These are phyloP conservation scores for Pulveroboletus sp. DNA, from an alignment of 768 basidiomycete species.

Conservation along the genomic window DNA sequence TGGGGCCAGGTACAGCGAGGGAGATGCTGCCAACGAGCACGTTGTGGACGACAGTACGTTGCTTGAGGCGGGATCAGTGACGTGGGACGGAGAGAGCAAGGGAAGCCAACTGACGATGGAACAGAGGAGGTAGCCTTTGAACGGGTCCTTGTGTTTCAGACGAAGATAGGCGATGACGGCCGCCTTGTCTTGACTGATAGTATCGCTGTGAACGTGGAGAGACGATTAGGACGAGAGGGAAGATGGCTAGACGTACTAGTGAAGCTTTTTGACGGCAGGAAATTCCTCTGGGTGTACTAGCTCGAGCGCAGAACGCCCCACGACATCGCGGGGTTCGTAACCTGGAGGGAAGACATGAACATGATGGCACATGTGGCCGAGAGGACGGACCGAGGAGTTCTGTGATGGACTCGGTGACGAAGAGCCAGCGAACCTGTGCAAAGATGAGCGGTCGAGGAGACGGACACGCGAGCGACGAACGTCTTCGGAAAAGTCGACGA, in stretches of 20 bases:
- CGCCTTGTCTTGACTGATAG: slow-evolving; percentile 74
- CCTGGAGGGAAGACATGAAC: slow-evolving; percentile 42
- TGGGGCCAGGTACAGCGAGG: slow-evolving; percentile 68
- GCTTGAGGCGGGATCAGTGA: slow-evolving; percentile 29
- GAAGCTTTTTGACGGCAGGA: slow-evolving; percentile 57
- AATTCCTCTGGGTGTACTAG: slow-evolving; percentile 83
- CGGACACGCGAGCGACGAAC: slow-evolving; percentile 32
- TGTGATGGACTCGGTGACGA: slow-evolving; percentile 59
- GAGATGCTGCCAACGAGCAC: slow-evolving; percentile 76
- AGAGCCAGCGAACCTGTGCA: slow-evolving; percentile 60
- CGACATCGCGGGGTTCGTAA: slow-evolving; percentile 68
- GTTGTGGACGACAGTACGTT: slow-evolving; percentile 67
- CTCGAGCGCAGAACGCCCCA: slow-evolving; percentile 64
- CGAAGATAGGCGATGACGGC: slow-evolving; percentile 76
- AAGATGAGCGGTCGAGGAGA: slow-evolving; percentile 1
- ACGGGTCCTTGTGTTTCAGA: slow-evolving; percentile 74
- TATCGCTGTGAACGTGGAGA: slow-evolving; percentile 46
- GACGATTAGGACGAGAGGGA: neutral
- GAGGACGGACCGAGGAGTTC: slow-evolving; percentile 53
- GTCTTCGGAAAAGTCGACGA: slow-evolving; percentile 76
- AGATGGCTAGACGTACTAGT: slow-evolving; percentile 45
- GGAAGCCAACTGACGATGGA: slow-evolving; percentile 55
- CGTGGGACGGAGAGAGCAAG: neutral
- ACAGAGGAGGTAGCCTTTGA: slow-evolving; percentile 72
- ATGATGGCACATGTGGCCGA: neutral